These are phyloP conservation scores for Emydomyces testavorans DNA, from an alignment of 2,329 filamentous ascomycete genomes.

Conservation along the genomic window DNA sequence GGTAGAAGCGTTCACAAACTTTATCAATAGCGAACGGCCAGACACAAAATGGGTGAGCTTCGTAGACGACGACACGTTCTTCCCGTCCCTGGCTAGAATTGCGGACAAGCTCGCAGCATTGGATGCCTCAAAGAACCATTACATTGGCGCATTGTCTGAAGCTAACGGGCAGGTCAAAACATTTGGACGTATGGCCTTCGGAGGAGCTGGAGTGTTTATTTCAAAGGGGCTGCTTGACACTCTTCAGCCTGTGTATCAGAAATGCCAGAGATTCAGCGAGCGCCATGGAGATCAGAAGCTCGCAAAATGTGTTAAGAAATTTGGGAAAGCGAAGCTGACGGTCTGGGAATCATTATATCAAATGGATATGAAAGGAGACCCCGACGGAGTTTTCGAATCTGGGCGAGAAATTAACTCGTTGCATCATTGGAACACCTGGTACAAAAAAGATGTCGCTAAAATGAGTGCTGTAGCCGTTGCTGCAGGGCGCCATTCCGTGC, in stretches of 20 bases:
- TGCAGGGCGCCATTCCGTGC: constrained; percentile 32
- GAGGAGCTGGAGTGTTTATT: constrained; percentile 36
- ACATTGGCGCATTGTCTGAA: constrained; percentile 35
- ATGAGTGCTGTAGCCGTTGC: constrained; percentile 34
- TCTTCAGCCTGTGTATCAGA: constrained; percentile 31
- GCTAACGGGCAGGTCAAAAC: constrained; percentile 36
- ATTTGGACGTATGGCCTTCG: constrained; percentile 36
- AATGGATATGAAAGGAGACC: constrained; percentile 35
- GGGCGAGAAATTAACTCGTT: constrained; percentile 34
- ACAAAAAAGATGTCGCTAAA: constrained; percentile 35
- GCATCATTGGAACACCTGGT: constrained; percentile 38
- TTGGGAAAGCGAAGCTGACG: constrained; percentile 30
- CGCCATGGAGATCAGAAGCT: constrained; percentile 37
- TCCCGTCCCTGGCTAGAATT: constrained; percentile 30
- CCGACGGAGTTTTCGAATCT: constrained; percentile 36
- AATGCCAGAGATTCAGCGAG: constrained; percentile 34
- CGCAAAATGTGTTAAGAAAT: constrained; percentile 34
- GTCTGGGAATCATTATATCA: constrained; percentile 35
- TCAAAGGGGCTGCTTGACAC: constrained; percentile 32
- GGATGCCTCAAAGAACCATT: constrained; percentile 32
- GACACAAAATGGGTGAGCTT: constrained; percentile 35
- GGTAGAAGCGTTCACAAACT: constrained; percentile 31
- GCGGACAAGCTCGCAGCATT: constrained; percentile 32
- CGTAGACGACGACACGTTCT: constrained; percentile 38
- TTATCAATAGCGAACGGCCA: constrained; percentile 30